Percentiles rank a stretch among this genome's conserved stretches.
Conservation (phyloP, 1,139 yeast species). For the Arxiozyma slooffiae region DNA sequence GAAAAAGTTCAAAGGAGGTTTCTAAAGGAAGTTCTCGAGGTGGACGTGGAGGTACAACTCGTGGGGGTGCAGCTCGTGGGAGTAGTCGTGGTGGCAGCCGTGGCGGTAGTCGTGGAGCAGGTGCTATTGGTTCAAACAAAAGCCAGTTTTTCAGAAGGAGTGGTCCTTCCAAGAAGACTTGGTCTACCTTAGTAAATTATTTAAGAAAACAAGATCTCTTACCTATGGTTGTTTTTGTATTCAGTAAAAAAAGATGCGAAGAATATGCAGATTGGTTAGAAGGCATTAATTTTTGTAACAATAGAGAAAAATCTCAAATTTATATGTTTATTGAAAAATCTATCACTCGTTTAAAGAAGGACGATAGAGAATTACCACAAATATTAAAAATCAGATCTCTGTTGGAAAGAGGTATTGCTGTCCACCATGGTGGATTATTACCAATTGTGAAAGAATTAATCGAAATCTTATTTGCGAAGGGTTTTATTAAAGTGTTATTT, state of each 20-base stretch:
- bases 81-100: conserved; percentile 31
- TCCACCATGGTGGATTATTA: conserved; percentile 91
- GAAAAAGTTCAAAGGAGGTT: conserved; percentile 12
- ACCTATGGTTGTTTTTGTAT: conserved; percentile 90
- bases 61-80: conserved; percentile 29
- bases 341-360: conserved; percentile 74
- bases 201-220: conserved; percentile 56
- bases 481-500: conserved; percentile 79
- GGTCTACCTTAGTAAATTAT: conserved; percentile 68
- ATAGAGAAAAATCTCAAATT: conserved; percentile 78
- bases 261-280: conserved; percentile 75
- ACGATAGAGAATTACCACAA: conserved; percentile 89
- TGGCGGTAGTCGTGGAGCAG: conserved; percentile 34
- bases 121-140: conserved; percentile 32
- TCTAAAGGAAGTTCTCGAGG: conserved; percentile 21
- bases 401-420: conserved; percentile 85
- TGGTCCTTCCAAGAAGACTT: conserved; percentile 70
- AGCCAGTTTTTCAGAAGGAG: conserved; percentile 40
- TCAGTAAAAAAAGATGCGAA: conserved; percentile 87
- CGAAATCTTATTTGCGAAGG: conserved; percentile 79
- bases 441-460: conserved; percentile 95
- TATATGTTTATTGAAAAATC: conserved; percentile 90
- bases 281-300: conserved; percentile 70
- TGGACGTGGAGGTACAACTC: conserved; percentile 26
- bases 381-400: conserved; percentile 72